Evolutionary conservation across 2,329 filamentous ascomycete species (phyloP).

Genomic region (Fulvia fulva): DNA sequence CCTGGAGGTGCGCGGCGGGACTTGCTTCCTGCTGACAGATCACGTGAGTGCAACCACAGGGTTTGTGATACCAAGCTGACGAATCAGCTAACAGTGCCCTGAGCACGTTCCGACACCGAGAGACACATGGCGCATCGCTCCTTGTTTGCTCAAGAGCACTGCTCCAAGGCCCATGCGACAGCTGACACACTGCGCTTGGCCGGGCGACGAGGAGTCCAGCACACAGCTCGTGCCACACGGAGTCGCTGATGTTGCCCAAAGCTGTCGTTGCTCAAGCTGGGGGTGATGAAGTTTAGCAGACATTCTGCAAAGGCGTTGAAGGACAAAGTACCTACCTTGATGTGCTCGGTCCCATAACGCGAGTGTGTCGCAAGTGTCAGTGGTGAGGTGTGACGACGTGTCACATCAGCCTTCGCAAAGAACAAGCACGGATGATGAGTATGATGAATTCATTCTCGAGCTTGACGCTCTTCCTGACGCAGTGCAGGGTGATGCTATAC

Average conservation of each 20-base stretch:
- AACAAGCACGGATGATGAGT: conserved; percentile 17
- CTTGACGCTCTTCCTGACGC: conserved; percentile 24
- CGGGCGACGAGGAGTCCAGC: neutral
- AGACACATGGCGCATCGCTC: conserved; percentile 3
- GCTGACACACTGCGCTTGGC: neutral
- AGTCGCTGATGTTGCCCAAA: conserved; percentile 1
- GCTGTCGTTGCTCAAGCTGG: neutral
- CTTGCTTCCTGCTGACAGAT: neutral
- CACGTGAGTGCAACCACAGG: neutral
- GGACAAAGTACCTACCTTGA: conserved; percentile 9
- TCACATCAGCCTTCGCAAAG: conserved; percentile 13
- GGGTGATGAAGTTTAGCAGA: conserved; percentile 7
- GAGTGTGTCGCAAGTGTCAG: neutral
- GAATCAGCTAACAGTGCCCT: neutral
- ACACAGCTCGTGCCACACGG: conserved; percentile 4
- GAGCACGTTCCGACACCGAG: neutral
- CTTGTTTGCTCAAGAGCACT: neutral
- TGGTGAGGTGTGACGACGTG: neutral
- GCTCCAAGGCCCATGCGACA: neutral
- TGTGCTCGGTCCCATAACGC: too few species aligned
- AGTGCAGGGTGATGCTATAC: conserved; percentile 28
- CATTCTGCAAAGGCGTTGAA: neutral
- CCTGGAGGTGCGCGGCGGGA: neutral
- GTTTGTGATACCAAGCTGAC: neutral
- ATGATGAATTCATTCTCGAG: conserved; percentile 27